phyloP scores from a whole-genome alignment of 495 filamentous ascomycete species.

The Penicillium pulvis region DNA sequence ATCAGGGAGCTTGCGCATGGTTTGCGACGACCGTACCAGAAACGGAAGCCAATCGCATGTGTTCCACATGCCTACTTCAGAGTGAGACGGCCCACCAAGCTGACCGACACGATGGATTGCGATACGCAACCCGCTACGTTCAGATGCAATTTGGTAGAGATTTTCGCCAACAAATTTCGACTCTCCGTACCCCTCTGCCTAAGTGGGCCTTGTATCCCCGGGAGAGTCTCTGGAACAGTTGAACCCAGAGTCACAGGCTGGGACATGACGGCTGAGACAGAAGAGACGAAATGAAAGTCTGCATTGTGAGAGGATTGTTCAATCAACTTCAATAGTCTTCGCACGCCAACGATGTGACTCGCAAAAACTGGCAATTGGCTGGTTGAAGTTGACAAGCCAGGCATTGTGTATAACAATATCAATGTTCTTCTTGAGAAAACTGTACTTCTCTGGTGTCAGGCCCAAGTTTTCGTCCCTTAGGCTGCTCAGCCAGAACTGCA shows the following conservation, averaged over 20 bases:
- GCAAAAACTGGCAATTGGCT: not conserved
- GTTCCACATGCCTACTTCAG: constrained; percentile 22
- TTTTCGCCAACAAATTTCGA: not conserved
- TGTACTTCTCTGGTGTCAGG: not conserved
- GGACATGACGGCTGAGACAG: not conserved
- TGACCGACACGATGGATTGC: constrained; percentile 53
- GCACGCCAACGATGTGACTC: constrained; percentile 12
- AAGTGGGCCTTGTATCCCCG: not conserved
- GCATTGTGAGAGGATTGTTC: not conserved
- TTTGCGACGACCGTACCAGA: constrained; percentile 18
- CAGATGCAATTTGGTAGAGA: not conserved
- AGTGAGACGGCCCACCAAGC: constrained; percentile 44
- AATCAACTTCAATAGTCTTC: not conserved
- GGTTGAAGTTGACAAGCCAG: constrained; percentile 4
- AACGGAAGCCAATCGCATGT: constrained; percentile 23
- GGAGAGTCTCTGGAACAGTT: not conserved
- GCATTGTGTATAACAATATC: constrained; percentile 1
- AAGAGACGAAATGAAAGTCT: not conserved
- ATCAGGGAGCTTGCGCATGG: constrained; percentile 9
- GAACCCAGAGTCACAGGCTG: not conserved
- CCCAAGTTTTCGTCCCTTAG: not conserved
- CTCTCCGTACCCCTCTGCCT: not conserved
- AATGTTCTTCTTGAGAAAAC: not conserved
- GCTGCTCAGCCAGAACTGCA: not conserved
- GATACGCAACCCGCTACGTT: not conserved